These are phyloP conservation scores for Oryza brachyantha DNA, from an alignment of 176 grass and related monocot genomes.

Conservation along the genomic window DNA sequence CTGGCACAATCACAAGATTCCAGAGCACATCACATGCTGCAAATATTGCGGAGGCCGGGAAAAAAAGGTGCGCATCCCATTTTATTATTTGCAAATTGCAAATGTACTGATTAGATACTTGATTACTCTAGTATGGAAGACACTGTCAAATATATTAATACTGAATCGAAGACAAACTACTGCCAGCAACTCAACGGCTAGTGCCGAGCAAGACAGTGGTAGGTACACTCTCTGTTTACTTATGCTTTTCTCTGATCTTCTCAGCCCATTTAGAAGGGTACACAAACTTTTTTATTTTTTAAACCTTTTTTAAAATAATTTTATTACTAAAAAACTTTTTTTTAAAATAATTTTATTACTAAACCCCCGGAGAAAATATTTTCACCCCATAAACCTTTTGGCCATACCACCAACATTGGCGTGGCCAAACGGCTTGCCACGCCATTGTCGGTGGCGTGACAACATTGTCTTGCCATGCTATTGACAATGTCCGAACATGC, in stretches of 20 bases:
- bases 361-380: too few relatives aligned
- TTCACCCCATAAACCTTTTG: too few relatives aligned
- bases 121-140: neutral
- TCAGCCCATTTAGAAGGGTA: neutral
- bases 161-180: neutral
- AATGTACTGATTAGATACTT: neutral
- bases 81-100: neutral
- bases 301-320: too few relatives aligned
- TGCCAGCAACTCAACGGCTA: slow-evolving; percentile 15
- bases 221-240: neutral
- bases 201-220: too few relatives aligned
- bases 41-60: neutral
- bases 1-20: slow-evolving; percentile 17
- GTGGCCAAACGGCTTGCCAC: too few relatives aligned
- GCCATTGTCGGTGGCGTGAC: too few relatives aligned
- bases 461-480: too few relatives aligned
- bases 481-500: too few relatives aligned
- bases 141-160: neutral
- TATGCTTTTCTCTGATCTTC: neutral
- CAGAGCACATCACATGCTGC: slow-evolving; percentile 35
- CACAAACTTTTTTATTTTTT: too few relatives aligned
- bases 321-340: too few relatives aligned
- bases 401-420: too few relatives aligned
- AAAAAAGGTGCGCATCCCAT: neutral
- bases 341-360: too few relatives aligned